Base-by-base conservation (phyloP, 2,329 filamentous ascomycete genomes). In the Helicocarpus griseus region DNA sequence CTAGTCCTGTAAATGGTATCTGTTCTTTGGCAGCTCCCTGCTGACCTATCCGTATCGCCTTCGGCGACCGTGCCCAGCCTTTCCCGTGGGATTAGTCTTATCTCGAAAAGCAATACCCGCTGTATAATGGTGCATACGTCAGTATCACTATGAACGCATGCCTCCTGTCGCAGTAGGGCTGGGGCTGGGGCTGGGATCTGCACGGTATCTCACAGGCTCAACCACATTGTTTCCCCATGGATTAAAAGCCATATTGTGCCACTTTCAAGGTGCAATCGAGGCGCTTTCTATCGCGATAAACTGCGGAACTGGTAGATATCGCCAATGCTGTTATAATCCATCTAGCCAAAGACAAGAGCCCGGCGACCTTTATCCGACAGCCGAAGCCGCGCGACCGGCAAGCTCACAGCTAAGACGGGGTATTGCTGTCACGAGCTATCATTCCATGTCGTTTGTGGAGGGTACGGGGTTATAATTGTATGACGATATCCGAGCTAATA, bases 51-150 rank as follows among this genome's bases (percentile, higher is more conserved):
- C 33, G 41, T 61, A 17, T 33, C 57, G 40, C 17, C 57, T 13
- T 51, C 48, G 26, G 29, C 39, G 9, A 44, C 51, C 3, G 49
- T 58, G 21, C 41, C 53, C 7, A 50, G 54, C 6, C 53, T 59
- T 28, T 56, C 58, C 33, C 26, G 52, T 14, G 58, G 58, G 29
- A 49, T 52, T 36, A 60, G 60, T 38, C 48, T 55, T 31, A 53
- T 54, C 9, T 51, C 60, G 50, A 46, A 17, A 56, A 57, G 11
- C 31, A 58, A n/a, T 46, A 61, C 13, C 53, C 60, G 5, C 53
- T 62, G 21, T 62, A 62, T 43, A 63, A 62, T 31, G 57, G 56
- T n/a, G n/a, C n/a, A 1, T 63, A 63, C 43, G 22, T 43, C 14
- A 28, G 22, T 43, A 7, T 43, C 13, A 14, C 40, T 14, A 21